These are phyloP conservation scores for Metschnikowia kunwiensis DNA, from an alignment of 805 yeast species.

Conservation along the genomic window DNA sequence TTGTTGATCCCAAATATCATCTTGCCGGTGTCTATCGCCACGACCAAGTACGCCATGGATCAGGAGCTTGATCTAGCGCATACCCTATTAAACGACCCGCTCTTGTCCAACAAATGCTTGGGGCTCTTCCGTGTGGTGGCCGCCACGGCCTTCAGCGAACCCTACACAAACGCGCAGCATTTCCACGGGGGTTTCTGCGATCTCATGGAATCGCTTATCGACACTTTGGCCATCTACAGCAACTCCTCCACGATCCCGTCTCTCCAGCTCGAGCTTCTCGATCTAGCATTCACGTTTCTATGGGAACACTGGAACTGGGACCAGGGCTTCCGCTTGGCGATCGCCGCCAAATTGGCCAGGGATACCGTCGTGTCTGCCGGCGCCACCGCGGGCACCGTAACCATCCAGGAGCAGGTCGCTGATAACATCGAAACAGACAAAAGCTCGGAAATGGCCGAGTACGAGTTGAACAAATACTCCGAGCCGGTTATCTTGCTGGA, in stretches of 20 bases:
- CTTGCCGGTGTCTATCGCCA: conserved; percentile 1
- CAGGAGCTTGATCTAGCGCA: conserved; percentile 6
- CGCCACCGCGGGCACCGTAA: conserved; percentile 9
- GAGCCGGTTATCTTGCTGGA: conserved; percentile 10
- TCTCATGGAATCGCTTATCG: conserved; percentile 11
- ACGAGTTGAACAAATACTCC: conserved; percentile 2
- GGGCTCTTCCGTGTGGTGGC: conserved; percentile 15
- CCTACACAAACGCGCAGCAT: conserved; percentile 12
- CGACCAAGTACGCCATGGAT: conserved; percentile 6
- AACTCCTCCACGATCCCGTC: conserved; percentile 6
- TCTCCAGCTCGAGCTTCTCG: conserved; percentile 13
- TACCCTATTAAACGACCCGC: conserved; percentile 3
- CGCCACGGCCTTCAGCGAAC: conserved; percentile 5
- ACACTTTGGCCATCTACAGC: conserved; percentile 9
- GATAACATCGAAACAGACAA: conserved; percentile 2
- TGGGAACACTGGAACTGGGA: conserved; percentile 20
- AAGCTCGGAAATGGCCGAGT: conserved; percentile 1
- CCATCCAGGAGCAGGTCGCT: conserved; percentile 3
- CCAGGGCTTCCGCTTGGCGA: conserved; percentile 3
- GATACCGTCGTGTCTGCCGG: conserved; percentile 10
- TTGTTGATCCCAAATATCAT: conserved; percentile 5
- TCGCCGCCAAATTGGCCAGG: conserved; percentile 7
- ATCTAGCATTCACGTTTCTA: conserved; percentile 10
- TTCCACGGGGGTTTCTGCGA: conserved; percentile 12
- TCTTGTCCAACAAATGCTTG: conserved; percentile 5